These are phyloP conservation scores for Skeletonema tropicum DNA, from an alignment of 108 stramenopile genomes.

Conservation along the genomic window DNA sequence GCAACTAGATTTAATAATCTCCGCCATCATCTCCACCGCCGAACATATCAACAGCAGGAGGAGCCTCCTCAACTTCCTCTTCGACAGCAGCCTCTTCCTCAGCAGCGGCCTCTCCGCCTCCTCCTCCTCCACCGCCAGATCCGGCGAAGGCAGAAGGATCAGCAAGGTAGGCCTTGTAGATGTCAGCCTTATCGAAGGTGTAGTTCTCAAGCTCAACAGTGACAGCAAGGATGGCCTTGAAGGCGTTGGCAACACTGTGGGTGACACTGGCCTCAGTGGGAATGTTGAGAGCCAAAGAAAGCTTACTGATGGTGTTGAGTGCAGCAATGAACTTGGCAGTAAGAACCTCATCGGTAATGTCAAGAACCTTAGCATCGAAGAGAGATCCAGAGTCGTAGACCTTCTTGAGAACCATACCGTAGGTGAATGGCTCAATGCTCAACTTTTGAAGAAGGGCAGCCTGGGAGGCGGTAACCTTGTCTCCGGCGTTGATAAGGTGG, in stretches of 20 bases:
- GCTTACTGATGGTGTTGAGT: conserved; percentile 77
- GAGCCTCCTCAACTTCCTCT: conserved; percentile 69
- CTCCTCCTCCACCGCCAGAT: conserved; percentile 74
- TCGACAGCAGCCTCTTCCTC: conserved; percentile 35
- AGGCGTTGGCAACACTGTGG: conserved; percentile 97
- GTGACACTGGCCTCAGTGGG: conserved; percentile 96
- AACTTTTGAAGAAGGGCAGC: conserved; percentile 97
- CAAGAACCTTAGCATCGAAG: conserved; percentile 96
- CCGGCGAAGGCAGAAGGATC: conserved; percentile 84
- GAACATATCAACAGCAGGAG: conserved; percentile 66
- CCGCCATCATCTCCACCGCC: conserved; percentile 69
- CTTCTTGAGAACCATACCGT: conserved; percentile 88
- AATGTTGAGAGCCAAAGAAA: conserved; percentile 90
- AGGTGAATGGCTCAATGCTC: conserved; percentile 97
- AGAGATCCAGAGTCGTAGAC: conserved; percentile 97
- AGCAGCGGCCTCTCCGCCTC: conserved; percentile 56
- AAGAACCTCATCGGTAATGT: conserved; percentile 94
- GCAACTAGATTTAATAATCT: conserved; percentile 54
- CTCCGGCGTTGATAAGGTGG: conserved; percentile 89
- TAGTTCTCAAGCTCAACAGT: conserved; percentile 90
- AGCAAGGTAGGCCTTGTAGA: conserved; percentile 82
- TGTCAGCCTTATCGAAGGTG: conserved; percentile 91
- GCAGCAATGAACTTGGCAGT: conserved; percentile 90
- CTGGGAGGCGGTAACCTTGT: conserved; percentile 93
- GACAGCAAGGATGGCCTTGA: conserved; percentile 93